Percentiles rank a stretch among this genome's conserved stretches.
Evolutionary conservation across 1,139 yeast species (phyloP).

Genomic region (Pichia sp.): DNA sequence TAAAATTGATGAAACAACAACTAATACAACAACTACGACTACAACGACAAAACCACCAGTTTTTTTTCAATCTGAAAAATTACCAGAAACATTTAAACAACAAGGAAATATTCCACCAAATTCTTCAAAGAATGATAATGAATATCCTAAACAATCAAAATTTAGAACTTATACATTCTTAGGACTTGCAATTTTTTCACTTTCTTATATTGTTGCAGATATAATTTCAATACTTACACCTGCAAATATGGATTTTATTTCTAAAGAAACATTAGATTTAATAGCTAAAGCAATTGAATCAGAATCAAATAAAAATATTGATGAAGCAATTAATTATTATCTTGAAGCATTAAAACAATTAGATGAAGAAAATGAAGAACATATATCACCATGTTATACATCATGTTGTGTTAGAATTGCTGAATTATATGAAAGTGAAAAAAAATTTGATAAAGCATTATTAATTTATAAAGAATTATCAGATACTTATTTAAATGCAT

Average conservation of each 20-base stretch:
- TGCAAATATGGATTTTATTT: slow-evolving; percentile 12
- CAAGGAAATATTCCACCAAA: background rate
- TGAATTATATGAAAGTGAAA: slow-evolving; percentile 51
- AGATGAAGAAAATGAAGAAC: slow-evolving; percentile 37
- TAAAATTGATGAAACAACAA: too few species aligned
- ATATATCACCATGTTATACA: slow-evolving; percentile 62
- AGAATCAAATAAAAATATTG: slow-evolving; percentile 19
- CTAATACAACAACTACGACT: too few species aligned
- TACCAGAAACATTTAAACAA: slow-evolving; percentile 13
- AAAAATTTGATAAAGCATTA: slow-evolving; percentile 23
- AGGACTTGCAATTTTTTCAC: slow-evolving; percentile 2
- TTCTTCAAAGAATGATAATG: background rate
- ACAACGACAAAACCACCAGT: slow-evolving; percentile 20
- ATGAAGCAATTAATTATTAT: slow-evolving; percentile 21
- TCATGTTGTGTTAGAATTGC: slow-evolving; percentile 81
- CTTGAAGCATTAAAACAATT: slow-evolving; percentile 16
- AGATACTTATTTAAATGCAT: slow-evolving; percentile 12
- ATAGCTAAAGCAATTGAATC: slow-evolving; percentile 18
- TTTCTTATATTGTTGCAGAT: slow-evolving; percentile 5
- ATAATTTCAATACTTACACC: slow-evolving; percentile 1
- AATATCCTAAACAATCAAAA: slow-evolving; percentile 2
- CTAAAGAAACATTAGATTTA: slow-evolving; percentile 14
- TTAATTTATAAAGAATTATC: slow-evolving; percentile 21
- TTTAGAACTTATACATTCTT: background rate
- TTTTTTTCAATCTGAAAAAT: slow-evolving; percentile 9